Conservation (phyloP, 352 stramenopile species). For the Globisporangium cystogenes region DNA sequence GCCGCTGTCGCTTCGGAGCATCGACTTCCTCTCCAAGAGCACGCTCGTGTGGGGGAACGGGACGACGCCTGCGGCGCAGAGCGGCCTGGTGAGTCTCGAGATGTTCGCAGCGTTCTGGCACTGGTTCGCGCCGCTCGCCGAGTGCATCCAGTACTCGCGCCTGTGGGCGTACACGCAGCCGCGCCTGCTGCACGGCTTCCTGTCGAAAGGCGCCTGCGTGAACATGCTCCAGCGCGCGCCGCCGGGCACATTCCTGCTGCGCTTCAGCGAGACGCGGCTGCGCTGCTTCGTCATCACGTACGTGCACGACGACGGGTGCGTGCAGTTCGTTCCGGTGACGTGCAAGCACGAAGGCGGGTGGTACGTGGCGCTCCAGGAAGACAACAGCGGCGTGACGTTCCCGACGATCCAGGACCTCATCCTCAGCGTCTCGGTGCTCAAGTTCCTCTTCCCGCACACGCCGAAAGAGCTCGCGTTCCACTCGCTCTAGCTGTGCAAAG, state of each 20-base stretch:
- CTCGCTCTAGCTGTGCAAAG: conserved; percentile 3
- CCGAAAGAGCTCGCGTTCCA: conserved; percentile 65
- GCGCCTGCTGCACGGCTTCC: conserved; percentile 73
- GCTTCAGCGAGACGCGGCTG: conserved; percentile 69
- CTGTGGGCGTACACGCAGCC: conserved; percentile 72
- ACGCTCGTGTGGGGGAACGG: conserved; percentile 55
- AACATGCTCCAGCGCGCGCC: conserved; percentile 67
- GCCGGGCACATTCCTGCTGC: conserved; percentile 69
- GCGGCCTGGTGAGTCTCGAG: conserved; percentile 41
- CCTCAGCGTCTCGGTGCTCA: conserved; percentile 71
- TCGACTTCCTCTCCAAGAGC: conserved; percentile 75
- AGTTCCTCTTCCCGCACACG: conserved; percentile 75
- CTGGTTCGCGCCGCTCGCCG: conserved; percentile 66
- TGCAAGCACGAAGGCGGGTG: conserved; percentile 37
- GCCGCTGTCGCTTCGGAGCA: conserved; percentile 62
- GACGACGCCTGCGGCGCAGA: conserved; percentile 26
- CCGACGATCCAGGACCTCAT: conserved; percentile 64
- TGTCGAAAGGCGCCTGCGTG: conserved; percentile 75
- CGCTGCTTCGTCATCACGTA: conserved; percentile 72
- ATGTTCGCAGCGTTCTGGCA: conserved; percentile 75
- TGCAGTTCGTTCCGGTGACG: conserved; percentile 76
- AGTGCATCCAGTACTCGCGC: conserved; percentile 50
- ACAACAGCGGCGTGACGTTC: conserved; percentile 47
- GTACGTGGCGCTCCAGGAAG: conserved; percentile 58
- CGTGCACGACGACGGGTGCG: conserved; percentile 45